These are phyloP conservation scores for Medakamo hakoo DNA, from an alignment of 139 green algal genomes.

Conservation along the genomic window DNA sequence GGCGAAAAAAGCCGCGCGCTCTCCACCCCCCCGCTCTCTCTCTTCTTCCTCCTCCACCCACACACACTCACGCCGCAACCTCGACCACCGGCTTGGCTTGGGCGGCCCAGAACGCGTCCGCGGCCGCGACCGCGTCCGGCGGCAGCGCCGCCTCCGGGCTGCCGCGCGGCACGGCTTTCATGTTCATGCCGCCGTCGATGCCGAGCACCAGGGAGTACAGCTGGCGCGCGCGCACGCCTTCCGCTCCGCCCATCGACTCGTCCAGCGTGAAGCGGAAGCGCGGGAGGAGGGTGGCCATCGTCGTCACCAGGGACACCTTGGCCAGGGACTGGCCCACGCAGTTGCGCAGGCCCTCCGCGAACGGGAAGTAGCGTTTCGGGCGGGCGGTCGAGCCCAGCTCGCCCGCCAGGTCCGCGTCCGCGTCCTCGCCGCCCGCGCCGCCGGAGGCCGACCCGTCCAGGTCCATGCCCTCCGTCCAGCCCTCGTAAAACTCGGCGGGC, in stretches of 20 bases:
- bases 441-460: neutral
- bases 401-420: neutral
- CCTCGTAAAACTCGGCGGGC: conserved; percentile 3
- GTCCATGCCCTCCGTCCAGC: neutral
- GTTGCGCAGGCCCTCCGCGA: conserved; percentile 29
- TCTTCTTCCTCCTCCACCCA: too few relatives aligned
- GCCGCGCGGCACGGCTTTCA: too few relatives aligned
- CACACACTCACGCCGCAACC: too few relatives aligned
- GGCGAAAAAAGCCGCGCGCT: too few relatives aligned
- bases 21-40: neutral
- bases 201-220: neutral
- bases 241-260: neutral
- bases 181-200: neutral
- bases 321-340: conserved; percentile 49
- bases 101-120: too few relatives aligned
- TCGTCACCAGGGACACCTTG: conserved; percentile 30
- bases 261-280: conserved; percentile 16
- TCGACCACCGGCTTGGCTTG: too few relatives aligned
- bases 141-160: too few relatives aligned
- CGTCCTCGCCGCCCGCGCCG: neutral
- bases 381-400: neutral
- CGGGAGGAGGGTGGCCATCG: conserved; percentile 12
- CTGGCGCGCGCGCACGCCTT: neutral
- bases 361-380: conserved; percentile 32
- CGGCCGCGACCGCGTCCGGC: too few relatives aligned